phyloP scores from a whole-genome alignment of 805 yeast species.

The Ogataea neopini region DNA sequence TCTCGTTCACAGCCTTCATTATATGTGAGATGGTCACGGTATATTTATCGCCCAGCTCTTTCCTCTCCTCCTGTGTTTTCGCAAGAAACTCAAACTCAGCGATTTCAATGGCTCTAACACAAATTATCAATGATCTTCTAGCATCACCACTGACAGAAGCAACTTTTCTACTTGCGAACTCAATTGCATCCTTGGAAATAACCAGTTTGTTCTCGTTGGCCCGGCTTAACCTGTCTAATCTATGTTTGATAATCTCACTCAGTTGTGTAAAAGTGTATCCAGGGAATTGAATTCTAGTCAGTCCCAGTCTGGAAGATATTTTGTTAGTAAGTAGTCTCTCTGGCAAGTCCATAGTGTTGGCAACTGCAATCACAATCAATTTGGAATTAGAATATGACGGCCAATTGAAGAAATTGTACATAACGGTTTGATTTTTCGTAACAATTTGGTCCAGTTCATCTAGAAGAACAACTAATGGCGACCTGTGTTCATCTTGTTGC shows the following conservation, averaged over 20 bases:
- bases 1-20: slow-evolving; percentile 75
- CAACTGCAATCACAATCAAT: slow-evolving; percentile 86
- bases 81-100: slow-evolving; percentile 65
- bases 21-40: slow-evolving; percentile 73
- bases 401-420: slow-evolving; percentile 98
- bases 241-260: slow-evolving; percentile 67
- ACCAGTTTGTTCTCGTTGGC: slow-evolving; percentile 45
- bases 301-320: slow-evolving; percentile 87
- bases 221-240: slow-evolving; percentile 55
- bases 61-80: slow-evolving; percentile 30
- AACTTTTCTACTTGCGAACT: slow-evolving; percentile 89
- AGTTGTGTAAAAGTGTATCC: slow-evolving; percentile 85
- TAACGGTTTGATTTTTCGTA: slow-evolving; percentile 75
- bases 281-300: slow-evolving; percentile 80
- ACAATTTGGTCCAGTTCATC: slow-evolving; percentile 95
- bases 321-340: slow-evolving; percentile 86
- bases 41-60: slow-evolving; percentile 39
- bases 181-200: slow-evolving; percentile 72
- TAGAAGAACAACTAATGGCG: slow-evolving; percentile 72
- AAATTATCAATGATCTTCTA: slow-evolving; percentile 83
- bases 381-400: slow-evolving; percentile 81
- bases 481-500: slow-evolving; percentile 33
- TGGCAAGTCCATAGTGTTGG: slow-evolving; percentile 96
- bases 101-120: slow-evolving; percentile 85
- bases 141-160: slow-evolving; percentile 98